Evolutionary conservation across 305 asterid genomes (phyloP).

Genomic region (Solanum aculeatissimum): DNA sequence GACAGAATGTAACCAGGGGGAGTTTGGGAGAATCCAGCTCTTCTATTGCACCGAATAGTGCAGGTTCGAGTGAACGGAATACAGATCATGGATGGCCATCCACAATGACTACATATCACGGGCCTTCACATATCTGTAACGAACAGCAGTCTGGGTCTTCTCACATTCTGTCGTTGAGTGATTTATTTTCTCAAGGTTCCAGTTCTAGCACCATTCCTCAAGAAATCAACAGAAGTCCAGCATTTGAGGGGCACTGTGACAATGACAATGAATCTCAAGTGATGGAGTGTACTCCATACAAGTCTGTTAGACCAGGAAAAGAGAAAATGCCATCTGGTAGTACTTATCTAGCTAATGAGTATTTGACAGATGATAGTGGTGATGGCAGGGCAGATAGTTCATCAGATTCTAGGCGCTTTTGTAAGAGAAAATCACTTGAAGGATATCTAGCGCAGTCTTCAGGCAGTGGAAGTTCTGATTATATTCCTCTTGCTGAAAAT

Average conservation of each 20-base stretch:
- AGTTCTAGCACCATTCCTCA: slow-evolving; percentile 23
- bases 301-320: slow-evolving; percentile 29
- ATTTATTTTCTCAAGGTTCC: slow-evolving; percentile 23
- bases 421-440: slow-evolving; percentile 77
- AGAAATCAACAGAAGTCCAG: slow-evolving; percentile 45
- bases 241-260: slow-evolving; percentile 13
- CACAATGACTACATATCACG: slow-evolving; percentile 16
- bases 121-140: slow-evolving; percentile 19
- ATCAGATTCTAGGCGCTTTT: slow-evolving; percentile 37
- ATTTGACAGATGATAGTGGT: slow-evolving; percentile 22
- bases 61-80: slow-evolving; percentile 28
- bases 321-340: slow-evolving; percentile 23
- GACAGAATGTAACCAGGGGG: slow-evolving; percentile 38
- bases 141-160: slow-evolving; percentile 27
- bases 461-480: slow-evolving; percentile 48
- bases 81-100: slow-evolving; percentile 38
- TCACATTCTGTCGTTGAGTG: slow-evolving; percentile 28
- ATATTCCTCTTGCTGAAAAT: slow-evolving; percentile 33
- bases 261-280: slow-evolving; percentile 24
- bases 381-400: slow-evolving; percentile 41
- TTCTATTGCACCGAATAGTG: slow-evolving; percentile 24
- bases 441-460: slow-evolving; percentile 53
- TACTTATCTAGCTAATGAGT: slow-evolving; percentile 27
- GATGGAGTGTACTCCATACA: slow-evolving; percentile 28
- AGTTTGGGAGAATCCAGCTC: slow-evolving; percentile 67